Evolutionary conservation across 257 asterid species (phyloP).

Genomic region (Henckelia pumila): DNA sequence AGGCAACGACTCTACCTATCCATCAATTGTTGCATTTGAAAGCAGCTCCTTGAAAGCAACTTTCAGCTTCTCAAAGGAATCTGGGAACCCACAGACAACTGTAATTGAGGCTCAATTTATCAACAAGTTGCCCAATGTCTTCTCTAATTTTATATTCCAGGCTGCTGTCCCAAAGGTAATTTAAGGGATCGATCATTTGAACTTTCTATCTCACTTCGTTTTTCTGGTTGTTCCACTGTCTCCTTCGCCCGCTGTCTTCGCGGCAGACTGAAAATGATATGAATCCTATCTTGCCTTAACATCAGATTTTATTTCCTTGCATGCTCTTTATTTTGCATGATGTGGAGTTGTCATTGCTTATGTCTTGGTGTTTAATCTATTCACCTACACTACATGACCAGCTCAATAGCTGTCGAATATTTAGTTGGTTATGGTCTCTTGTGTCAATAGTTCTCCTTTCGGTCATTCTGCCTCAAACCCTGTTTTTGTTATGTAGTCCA

Average conservation of each 20-base stretch:
- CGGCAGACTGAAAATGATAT: background rate
- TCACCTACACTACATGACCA: background rate
- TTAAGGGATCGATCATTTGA: background rate
- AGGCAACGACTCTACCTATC: constrained; percentile 60
- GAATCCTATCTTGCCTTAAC: background rate
- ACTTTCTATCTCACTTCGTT: background rate
- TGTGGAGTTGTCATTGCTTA: background rate
- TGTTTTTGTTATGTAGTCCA: background rate
- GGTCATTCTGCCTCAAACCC: background rate
- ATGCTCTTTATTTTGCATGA: background rate
- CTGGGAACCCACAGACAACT: constrained; percentile 66
- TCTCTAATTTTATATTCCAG: constrained; percentile 79
- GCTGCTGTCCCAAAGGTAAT: constrained; percentile 98
- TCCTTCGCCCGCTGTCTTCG: background rate
- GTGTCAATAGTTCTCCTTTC: background rate
- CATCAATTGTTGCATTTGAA: constrained; percentile 79
- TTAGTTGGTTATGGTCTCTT: background rate
- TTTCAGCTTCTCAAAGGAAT: constrained; percentile 79
- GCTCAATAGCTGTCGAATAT: background rate
- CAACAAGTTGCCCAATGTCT: constrained; percentile 64
- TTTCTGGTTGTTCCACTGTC: background rate
- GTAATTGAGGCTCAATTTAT: constrained; percentile 67
- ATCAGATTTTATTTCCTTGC: background rate
- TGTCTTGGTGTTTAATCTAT: background rate
- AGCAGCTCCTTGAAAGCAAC: constrained; percentile 64